Evolutionary conservation across 1,284 basidiomycete genomes (phyloP).

Genomic region (Sporisorium iseilematis-ciliati): DNA sequence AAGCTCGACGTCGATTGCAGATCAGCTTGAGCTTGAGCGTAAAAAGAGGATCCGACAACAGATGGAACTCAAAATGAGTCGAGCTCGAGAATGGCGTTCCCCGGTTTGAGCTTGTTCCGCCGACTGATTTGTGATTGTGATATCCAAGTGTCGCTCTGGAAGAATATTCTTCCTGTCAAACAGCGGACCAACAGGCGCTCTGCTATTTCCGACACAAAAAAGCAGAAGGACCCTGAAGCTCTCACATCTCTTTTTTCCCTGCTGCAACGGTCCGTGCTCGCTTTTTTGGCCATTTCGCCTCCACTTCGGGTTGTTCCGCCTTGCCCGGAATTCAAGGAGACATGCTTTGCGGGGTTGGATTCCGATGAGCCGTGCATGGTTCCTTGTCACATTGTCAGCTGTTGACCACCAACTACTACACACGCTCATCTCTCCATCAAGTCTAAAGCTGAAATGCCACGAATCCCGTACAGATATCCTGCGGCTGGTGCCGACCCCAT

Average conservation of each 20-base stretch:
- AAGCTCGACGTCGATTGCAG: no score
- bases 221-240: background rate
- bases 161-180: background rate
- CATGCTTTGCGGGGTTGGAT: slow-evolving; percentile 1
- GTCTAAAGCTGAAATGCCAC: slow-evolving; percentile 52
- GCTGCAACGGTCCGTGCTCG: slow-evolving; percentile 8
- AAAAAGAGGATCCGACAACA: no score
- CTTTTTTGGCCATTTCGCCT: slow-evolving; percentile 6
- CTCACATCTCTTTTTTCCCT: no score
- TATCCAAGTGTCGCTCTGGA: background rate
- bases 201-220: background rate
- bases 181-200: background rate
- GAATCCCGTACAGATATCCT: slow-evolving; percentile 69
- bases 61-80: background rate
- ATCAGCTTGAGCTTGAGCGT: no score
- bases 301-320: slow-evolving; percentile 25
- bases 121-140: background rate
- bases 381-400: background rate
- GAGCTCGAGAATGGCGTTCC: background rate
- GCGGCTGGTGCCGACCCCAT: slow-evolving; percentile 67
- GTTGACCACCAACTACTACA: slow-evolving; percentile 1
- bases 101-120: slow-evolving; percentile 4
- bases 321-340: background rate
- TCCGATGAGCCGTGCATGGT: no score
- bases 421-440: background rate